phyloP scores from a whole-genome alignment of 1,139 yeast species.

The Magnusiomyces tetraspermus region DNA sequence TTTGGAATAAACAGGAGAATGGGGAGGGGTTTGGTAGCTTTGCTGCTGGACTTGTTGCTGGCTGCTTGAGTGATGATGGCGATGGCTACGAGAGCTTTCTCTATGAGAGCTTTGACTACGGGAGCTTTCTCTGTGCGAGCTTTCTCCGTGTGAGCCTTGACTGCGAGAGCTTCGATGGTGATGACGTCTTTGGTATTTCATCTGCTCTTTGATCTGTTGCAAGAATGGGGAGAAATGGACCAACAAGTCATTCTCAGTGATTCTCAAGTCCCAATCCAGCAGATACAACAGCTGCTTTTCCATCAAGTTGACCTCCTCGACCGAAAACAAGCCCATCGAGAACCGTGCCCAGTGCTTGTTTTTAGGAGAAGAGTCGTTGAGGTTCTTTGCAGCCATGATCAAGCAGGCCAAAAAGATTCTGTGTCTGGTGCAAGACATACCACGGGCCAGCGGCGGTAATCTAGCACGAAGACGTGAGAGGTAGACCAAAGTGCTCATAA shows the following conservation, averaged over 20 bases:
- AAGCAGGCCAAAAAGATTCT: constrained; percentile 82
- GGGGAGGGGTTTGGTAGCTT: background rate
- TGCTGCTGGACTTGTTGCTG: no score
- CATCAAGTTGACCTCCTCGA: constrained; percentile 79
- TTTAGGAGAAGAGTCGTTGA: constrained; percentile 88
- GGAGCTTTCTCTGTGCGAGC: no score
- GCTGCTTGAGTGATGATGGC: no score
- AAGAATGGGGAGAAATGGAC: constrained; percentile 66
- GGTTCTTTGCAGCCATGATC: constrained; percentile 78
- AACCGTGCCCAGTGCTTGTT: constrained; percentile 96
- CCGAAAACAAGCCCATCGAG: constrained; percentile 69
- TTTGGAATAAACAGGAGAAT: background rate
- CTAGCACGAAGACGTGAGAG: constrained; percentile 64
- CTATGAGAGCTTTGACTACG: no score
- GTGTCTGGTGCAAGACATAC: constrained; percentile 90
- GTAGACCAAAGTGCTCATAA: constrained; percentile 85
- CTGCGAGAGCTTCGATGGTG: no score
- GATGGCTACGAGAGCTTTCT: no score
- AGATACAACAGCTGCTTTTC: constrained; percentile 78
- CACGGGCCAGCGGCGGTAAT: constrained; percentile 81
- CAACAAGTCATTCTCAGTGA: constrained; percentile 60
- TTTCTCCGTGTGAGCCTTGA: no score
- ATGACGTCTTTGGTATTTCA: constrained; percentile 9
- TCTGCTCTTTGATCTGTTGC: constrained; percentile 49
- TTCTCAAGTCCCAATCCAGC: constrained; percentile 73